These are phyloP conservation scores for Funneliformis geosporum DNA, from an alignment of 192 early-diverging fungal genomes.

Conservation along the genomic window DNA sequence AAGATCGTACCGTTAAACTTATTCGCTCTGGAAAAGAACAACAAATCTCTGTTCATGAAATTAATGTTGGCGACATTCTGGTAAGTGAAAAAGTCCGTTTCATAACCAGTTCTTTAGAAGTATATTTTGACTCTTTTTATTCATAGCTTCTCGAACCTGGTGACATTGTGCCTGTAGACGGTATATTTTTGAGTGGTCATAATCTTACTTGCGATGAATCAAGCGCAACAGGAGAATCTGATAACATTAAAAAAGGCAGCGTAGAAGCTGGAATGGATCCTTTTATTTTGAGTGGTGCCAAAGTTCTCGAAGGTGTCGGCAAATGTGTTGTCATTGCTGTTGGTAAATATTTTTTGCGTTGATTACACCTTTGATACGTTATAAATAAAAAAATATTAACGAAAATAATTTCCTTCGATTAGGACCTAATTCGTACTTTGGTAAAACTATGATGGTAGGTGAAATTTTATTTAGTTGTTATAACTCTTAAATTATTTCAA, in stretches of 20 bases:
- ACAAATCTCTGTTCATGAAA: slow-evolving; percentile 73
- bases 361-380: background rate
- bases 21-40: slow-evolving; percentile 73
- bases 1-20: slow-evolving; percentile 75
- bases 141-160: slow-evolving; percentile 73
- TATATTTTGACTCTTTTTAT: background rate
- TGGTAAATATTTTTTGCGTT: slow-evolving; percentile 45
- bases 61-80: slow-evolving; percentile 91
- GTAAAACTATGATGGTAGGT: slow-evolving; percentile 80
- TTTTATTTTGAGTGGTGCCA: slow-evolving; percentile 89
- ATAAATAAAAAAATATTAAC: background rate
- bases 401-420: background rate
- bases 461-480: background rate
- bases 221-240: slow-evolving; percentile 89
- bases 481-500: background rate
- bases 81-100: slow-evolving; percentile 20
- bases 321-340: slow-evolving; percentile 81
- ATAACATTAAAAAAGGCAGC: slow-evolving; percentile 75
- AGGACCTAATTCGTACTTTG: slow-evolving; percentile 76
- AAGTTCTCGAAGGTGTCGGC: slow-evolving; percentile 89
- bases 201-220: slow-evolving; percentile 89
- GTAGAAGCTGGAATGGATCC: slow-evolving; percentile 58
- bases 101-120: background rate
- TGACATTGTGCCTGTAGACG: slow-evolving; percentile 95
- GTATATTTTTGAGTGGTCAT: slow-evolving; percentile 75